These are phyloP conservation scores for Solanum piurae DNA, from an alignment of 257 asterid genomes.

Conservation along the genomic window DNA sequence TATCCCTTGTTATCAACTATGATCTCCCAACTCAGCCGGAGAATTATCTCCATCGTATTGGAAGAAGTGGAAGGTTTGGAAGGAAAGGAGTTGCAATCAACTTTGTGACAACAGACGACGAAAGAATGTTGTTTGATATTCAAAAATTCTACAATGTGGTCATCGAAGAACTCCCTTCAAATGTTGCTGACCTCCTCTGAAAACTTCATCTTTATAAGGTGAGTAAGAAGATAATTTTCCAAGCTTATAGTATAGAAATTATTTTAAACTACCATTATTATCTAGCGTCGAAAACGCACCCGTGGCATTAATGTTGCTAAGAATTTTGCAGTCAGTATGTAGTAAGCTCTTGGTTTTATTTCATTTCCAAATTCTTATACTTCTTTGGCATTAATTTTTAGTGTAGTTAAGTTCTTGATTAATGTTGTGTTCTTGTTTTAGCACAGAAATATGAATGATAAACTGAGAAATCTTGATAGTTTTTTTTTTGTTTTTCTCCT, in stretches of 20 bases:
- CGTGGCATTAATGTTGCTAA: neutral
- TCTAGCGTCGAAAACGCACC: neutral
- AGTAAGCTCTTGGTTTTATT: neutral
- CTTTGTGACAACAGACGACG: slow-evolving; percentile 52
- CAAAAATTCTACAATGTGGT: slow-evolving; percentile 69
- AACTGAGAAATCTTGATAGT: neutral
- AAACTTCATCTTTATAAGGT: neutral
- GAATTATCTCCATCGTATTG: slow-evolving; percentile 69
- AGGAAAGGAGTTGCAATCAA: slow-evolving; percentile 75
- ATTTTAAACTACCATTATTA: neutral
- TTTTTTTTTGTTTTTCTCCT: neutral
- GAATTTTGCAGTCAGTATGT: neutral
- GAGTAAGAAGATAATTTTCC: neutral
- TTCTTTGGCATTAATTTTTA: neutral
- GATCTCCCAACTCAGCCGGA: slow-evolving; percentile 80
- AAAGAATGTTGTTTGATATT: slow-evolving; percentile 56
- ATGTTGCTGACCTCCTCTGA: slow-evolving; percentile 69
- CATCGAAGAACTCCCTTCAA: slow-evolving; percentile 62
- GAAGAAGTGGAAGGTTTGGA: slow-evolving; percentile 75
- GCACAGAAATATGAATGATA: neutral
- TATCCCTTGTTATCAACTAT: slow-evolving; percentile 64
- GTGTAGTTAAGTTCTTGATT: neutral
- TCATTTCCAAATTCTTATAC: neutral
- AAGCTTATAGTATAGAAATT: neutral
- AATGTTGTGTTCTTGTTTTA: neutral